Conservation (phyloP, 805 yeast genomes). For the Starmerella floris region DNA sequence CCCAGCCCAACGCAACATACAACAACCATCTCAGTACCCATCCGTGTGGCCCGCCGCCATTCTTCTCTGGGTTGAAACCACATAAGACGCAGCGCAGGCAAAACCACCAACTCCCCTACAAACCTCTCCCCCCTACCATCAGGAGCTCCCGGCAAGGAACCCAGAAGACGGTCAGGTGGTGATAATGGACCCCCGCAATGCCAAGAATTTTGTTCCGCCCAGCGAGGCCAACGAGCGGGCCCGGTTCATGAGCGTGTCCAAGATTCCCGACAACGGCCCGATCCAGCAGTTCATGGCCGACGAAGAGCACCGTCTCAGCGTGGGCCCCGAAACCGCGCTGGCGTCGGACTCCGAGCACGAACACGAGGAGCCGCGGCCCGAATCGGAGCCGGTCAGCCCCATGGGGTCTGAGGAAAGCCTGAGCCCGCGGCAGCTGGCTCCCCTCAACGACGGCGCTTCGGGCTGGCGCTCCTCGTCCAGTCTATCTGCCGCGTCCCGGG, state of each 20-base stretch:
- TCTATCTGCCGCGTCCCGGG: not conserved
- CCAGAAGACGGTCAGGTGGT: slow-evolving; percentile 16
- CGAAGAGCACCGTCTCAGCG: slow-evolving; percentile 1
- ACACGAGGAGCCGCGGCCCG: not conserved
- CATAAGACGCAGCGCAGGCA: no score
- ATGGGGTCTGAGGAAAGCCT: not conserved
- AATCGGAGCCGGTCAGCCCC: not conserved
- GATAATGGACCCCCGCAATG: slow-evolving; percentile 82
- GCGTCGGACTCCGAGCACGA: not conserved
- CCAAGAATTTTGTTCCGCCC: slow-evolving; percentile 82
- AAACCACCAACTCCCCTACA: no score
- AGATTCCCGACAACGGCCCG: slow-evolving; percentile 24
- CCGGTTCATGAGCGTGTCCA: slow-evolving; percentile 29
- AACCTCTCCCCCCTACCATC: no score
- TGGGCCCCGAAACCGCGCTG: slow-evolving; percentile 12
- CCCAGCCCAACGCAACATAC: no score
- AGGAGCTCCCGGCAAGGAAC: no score
- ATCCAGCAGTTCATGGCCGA: slow-evolving; percentile 17
- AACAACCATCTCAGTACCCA: no score
- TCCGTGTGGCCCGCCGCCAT: no score
- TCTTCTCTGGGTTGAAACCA: no score
- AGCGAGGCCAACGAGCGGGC: slow-evolving; percentile 33
- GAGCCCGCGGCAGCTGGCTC: not conserved
- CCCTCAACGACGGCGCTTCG: not conserved
- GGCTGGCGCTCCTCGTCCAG: not conserved